A percentile compares a stretch with the other conserved stretches of the same genome.
Evolutionary conservation across 768 basidiomycete genomes (phyloP).

Genomic region (Tulasnella sp.): DNA sequence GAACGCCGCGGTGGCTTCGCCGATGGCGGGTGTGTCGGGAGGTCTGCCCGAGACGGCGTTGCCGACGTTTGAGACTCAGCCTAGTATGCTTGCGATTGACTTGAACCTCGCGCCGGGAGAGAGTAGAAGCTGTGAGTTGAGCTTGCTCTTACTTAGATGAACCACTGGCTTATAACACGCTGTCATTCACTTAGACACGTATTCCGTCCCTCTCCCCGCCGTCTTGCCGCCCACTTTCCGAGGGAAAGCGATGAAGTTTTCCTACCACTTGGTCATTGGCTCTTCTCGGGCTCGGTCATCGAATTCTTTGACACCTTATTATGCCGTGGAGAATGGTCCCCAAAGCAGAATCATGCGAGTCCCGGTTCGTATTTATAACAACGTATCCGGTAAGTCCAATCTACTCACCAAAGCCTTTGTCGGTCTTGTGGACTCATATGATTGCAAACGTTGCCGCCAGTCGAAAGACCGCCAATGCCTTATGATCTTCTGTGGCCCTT

Average conservation of each 20-base stretch:
- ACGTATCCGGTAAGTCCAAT: slow-evolving; percentile 55
- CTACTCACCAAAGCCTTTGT: not conserved
- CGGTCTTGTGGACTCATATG: slow-evolving; percentile 27
- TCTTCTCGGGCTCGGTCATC: slow-evolving; percentile 52
- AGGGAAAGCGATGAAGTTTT: slow-evolving; percentile 73
- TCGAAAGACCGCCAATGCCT: slow-evolving; percentile 42
- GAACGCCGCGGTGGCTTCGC: not conserved
- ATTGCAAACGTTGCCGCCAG: slow-evolving; percentile 19
- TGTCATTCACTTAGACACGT: slow-evolving; percentile 47
- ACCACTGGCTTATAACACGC: not conserved
- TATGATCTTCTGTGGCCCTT: slow-evolving; percentile 85
- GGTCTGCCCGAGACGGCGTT: slow-evolving; percentile 33
- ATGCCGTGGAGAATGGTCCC: slow-evolving; percentile 36
- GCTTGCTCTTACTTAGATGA: slow-evolving; percentile 7
- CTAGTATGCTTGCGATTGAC: slow-evolving; percentile 85
- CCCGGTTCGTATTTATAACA: slow-evolving; percentile 81
- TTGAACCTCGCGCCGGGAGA: slow-evolving; percentile 72
- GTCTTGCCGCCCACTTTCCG: slow-evolving; percentile 83
- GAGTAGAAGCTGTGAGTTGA: slow-evolving; percentile 61
- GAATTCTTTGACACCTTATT: slow-evolving; percentile 16
- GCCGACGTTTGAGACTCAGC: slow-evolving; percentile 77
- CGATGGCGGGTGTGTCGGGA: not conserved
- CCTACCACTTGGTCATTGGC: slow-evolving; percentile 84
- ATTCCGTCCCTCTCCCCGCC: slow-evolving; percentile 61
- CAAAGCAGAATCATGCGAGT: slow-evolving; percentile 75